Evolutionary conservation across 1,284 basidiomycete species (phyloP), one percentile per base, ranked within the genome.

Genomic region (Binderoboletus segoi): DNA sequence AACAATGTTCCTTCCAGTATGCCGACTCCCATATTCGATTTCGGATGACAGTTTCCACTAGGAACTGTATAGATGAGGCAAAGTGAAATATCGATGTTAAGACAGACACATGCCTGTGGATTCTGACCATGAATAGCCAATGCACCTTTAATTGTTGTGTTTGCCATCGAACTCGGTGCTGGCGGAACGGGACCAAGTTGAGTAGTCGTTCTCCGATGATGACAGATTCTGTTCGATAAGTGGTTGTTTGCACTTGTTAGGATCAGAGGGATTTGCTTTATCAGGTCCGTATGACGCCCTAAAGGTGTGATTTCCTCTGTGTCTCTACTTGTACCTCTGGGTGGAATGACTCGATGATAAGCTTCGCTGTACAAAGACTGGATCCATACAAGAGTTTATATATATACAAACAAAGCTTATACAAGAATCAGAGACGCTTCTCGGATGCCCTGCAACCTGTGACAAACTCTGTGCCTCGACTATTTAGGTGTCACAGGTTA

Each of bases 1-100:
- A 96, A 68, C 94, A 96, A 59, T 95, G 92, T 69, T 98, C 94
- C 75, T 98, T 99, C 97, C 97, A 99, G 75, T 87, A 99, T 18
- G 83, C 76, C 0, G 92, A 92, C 73, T 98, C 96, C 79, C 98
- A 99, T 60, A 99, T 98, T 57, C 97, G 87, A 67, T 90, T 91
- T 47, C 97, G 87, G 63, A 99, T 95, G 61, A 98, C 91, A 54
- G 95, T 97, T 80, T 99, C 97, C 47, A 99, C 91, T 70, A 99
- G 80, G 75, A 88, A 95, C 93, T 98, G 69, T 49, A 61, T 43
- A 61, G 62, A 72, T 79, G 71, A 75, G 54, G 59, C 53, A 33
- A 8, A 28, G 44, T 51, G 60, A 52, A 54, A 56, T 21, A 20
- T 20, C 16, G 12, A 18, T 15, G 35, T 46, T 48, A 35, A n/a